Evolutionary conservation across 306 rosid genomes (phyloP), one percentile per base, ranked within the genome.

Genomic region (Senna siamea): DNA sequence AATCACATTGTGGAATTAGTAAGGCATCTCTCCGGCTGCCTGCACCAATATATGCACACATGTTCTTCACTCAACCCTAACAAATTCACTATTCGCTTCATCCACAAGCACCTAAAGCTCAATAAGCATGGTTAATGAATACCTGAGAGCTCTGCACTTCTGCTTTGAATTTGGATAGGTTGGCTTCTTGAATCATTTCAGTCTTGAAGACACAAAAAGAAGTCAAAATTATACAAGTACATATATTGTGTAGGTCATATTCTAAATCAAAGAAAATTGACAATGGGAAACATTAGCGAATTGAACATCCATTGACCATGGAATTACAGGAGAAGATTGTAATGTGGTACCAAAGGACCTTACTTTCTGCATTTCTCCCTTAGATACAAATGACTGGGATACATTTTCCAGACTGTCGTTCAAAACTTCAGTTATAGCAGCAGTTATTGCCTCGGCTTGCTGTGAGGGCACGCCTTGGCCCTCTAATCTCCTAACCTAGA

Each of bases 391-490:
- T 0, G 97, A 87, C 1, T 87, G 87, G 57, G 97, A 85, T 23
- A 86, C 88, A 84, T 90, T 92, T 73, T 92, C 97, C 76, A 92
- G 76, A 44, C 96, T 94, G 28, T 94, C 97, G 59, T 87, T 94
- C 78, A 94, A 76, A 6, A 94, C 97, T 76, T 88, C 95, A 9
- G 92, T 94, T 59, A 94, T 92, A 68, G 92, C 92, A 80, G 89
- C 87, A 10, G 95, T 94, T 78, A 94, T 92, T 9, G 97, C 99
- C 87, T 94, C 99, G 0, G 99, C 96, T 41, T 94, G 97, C 55
- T 88, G 78, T 0, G 91, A 85, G 34, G 99, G 96, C 28, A 94
- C 78, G 1, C 96, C 99, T 83, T 88, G 86, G 32, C 90, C 90
- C 83, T 94, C 99, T 62, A 92, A 81, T 80, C 75, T 89, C 79